Evolutionary conservation across 352 stramenopile genomes (phyloP).

Genomic region (Thalassiosira hispida): DNA sequence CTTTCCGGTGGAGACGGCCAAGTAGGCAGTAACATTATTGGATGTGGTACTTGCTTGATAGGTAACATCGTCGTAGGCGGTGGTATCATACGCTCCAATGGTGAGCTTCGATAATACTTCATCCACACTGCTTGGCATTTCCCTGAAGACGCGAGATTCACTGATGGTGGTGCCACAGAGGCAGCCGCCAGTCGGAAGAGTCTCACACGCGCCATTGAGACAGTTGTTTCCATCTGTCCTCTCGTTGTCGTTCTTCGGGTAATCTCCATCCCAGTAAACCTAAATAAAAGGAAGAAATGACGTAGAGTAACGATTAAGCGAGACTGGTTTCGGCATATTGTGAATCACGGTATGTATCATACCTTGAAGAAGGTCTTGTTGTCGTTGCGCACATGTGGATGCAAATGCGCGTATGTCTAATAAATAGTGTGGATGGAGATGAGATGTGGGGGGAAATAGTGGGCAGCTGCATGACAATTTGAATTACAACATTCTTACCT

Average conservation of each 20-base stretch:
- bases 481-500: too few relatives aligned
- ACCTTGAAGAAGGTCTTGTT: slow-evolving; percentile 71
- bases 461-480: too few relatives aligned
- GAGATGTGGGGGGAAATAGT: too few relatives aligned
- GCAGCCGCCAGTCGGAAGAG: slow-evolving; percentile 49
- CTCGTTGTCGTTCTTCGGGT: slow-evolving; percentile 57
- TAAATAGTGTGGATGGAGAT: too few relatives aligned
- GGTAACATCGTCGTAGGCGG: too few relatives aligned
- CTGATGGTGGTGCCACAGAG: slow-evolving; percentile 51
- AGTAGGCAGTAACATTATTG: slow-evolving; percentile 59
- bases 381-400: slow-evolving; percentile 51
- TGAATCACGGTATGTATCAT: too few relatives aligned
- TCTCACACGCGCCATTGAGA: slow-evolving; percentile 48
- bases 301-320: too few relatives aligned
- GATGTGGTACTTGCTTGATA: slow-evolving; percentile 31
- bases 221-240: slow-evolving; percentile 44
- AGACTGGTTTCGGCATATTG: too few relatives aligned
- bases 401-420: too few relatives aligned
- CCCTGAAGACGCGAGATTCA: slow-evolving; percentile 50
- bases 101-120: slow-evolving; percentile 63
- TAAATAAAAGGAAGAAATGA: too few relatives aligned
- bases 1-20: slow-evolving; percentile 13
- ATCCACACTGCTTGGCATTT: slow-evolving; percentile 54
- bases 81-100: too few relatives aligned
- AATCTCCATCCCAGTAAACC: slow-evolving; percentile 60